A percentile compares a stretch with the other conserved stretches of the same genome.
These are phyloP conservation scores for Gentiana straminea DNA, from an alignment of 257 asterid genomes.

Conservation along the genomic window DNA sequence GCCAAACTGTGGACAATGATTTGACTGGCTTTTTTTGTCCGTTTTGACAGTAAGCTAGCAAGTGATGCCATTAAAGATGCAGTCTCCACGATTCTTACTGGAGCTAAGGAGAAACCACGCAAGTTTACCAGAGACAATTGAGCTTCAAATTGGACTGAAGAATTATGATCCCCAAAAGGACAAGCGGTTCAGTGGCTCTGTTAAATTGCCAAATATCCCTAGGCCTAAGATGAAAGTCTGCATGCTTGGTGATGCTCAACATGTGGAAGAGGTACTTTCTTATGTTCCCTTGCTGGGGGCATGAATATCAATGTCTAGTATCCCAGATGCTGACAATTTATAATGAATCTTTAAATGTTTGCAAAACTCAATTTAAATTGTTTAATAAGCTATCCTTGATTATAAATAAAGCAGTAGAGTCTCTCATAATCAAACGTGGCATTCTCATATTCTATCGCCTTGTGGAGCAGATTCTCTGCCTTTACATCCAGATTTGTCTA, in stretches of 20 bases:
- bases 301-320: too few species aligned
- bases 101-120: conserved; percentile 5
- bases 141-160: conserved; percentile 12
- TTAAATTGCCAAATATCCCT: conserved; percentile 13
- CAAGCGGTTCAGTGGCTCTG: conserved; percentile 15
- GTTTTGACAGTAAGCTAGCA: conserved; percentile 10
- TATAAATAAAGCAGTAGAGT: conserved; percentile 5
- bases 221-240: conserved; percentile 15
- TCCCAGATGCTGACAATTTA: not conserved
- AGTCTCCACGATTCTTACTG: conserved; percentile 1
- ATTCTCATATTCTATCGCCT: conserved; percentile 53
- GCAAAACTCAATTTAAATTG: conserved; percentile 6
- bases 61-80: conserved; percentile 12
- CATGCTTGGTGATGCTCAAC: conserved; percentile 16
- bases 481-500: conserved; percentile 12
- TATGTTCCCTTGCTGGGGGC: too few species aligned
- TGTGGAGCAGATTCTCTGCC: conserved; percentile 42
- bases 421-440: conserved; percentile 19
- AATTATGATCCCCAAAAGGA: conserved; percentile 15
- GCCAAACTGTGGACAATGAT: too few species aligned
- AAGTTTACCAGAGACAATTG: conserved; percentile 13
- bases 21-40: too few species aligned
- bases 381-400: conserved; percentile 10
- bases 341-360: not conserved
- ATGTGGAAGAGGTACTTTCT: conserved; percentile 8